Evolutionary conservation across 495 filamentous ascomycete genomes (phyloP).

Genomic region (Penicillium crystallinum): DNA sequence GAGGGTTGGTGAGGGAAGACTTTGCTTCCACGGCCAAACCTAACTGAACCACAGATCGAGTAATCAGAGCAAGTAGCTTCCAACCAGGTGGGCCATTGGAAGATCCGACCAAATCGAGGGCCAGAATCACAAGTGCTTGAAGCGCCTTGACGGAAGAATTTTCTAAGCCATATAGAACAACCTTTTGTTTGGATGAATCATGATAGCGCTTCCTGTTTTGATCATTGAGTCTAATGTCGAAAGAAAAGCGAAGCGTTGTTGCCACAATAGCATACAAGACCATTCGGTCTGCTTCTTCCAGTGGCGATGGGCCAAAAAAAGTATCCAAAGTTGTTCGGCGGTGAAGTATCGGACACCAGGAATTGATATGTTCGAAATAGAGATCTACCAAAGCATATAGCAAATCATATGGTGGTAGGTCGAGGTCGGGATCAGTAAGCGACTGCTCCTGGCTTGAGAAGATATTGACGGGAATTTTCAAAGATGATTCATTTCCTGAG

Average conservation of each 20-base stretch:
- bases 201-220: slow-evolving; percentile 68
- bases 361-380: slow-evolving; percentile 88
- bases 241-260: slow-evolving; percentile 77
- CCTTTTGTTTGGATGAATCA: slow-evolving; percentile 74
- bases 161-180: slow-evolving; percentile 77
- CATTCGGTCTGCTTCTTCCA: slow-evolving; percentile 76
- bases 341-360: slow-evolving; percentile 87
- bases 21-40: slow-evolving; percentile 76
- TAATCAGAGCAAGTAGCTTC: slow-evolving; percentile 84
- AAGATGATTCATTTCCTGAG: slow-evolving; percentile 42
- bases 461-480: slow-evolving; percentile 39
- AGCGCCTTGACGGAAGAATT: slow-evolving; percentile 83
- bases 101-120: slow-evolving; percentile 69
- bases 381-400: slow-evolving; percentile 76
- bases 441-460: slow-evolving; percentile 42
- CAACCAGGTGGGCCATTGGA: slow-evolving; percentile 82
- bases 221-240: slow-evolving; percentile 64
- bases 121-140: slow-evolving; percentile 78
- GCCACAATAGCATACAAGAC: slow-evolving; percentile 83
- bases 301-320: slow-evolving; percentile 68
- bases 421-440: slow-evolving; percentile 56
- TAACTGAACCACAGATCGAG: slow-evolving; percentile 77
- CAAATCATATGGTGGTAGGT: slow-evolving; percentile 80
- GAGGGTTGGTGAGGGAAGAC: slow-evolving; percentile 65
- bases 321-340: slow-evolving; percentile 71